Base-by-base conservation (phyloP, 2,329 filamentous ascomycete species). In the Fusarium goolgardi region DNA sequence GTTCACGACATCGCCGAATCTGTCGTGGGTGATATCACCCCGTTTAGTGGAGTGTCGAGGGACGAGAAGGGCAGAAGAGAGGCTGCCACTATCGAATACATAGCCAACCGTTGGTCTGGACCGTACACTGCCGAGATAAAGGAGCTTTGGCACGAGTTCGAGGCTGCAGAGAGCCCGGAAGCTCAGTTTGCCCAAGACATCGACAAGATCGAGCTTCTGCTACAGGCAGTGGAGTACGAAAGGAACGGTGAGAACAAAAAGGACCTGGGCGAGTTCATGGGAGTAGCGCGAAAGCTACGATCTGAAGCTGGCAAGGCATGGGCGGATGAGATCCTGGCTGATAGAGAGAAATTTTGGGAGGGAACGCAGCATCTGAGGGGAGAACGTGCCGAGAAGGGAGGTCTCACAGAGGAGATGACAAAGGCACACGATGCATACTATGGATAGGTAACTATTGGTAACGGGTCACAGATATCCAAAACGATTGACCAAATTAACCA, bases 221-320 rank as follows among this genome's bases (percentile, higher is more conserved):
- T 97, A 74, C 96, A 99, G 82, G 97, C 97, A 91, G 83, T 97
- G 37, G 96, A 99, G 79, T 99, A 99, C 75, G 96, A 99, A 85
- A 90, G 91, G 72, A 81, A 84, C 18, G 83, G 87, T 50, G 80
- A 88, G 54, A 87, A 87, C 34, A 79, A 82, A 67, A 78, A 93
- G 32, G 93, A 98, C 77, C 81, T 99, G 49, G 88, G 90, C 43
- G 95, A 98, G 81, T 98, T 99, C 73, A 86, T 88, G 3, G 90
- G 91, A 75, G 95, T 97, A 3, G 87, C 91, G 6, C 84, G 82
- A 45, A 88, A 87, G 73, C 89, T 98, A 69, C 83, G 85, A 64
- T 83, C 96, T 67, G 86, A 88, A 0, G 95, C 97, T 81, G 91
- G 93, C 63, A 88, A 90, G 80, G 86, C 81, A 20, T 98, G 95